phyloP scores from a whole-genome alignment of 139 green algal species.

The Gonium pectorale region DNA sequence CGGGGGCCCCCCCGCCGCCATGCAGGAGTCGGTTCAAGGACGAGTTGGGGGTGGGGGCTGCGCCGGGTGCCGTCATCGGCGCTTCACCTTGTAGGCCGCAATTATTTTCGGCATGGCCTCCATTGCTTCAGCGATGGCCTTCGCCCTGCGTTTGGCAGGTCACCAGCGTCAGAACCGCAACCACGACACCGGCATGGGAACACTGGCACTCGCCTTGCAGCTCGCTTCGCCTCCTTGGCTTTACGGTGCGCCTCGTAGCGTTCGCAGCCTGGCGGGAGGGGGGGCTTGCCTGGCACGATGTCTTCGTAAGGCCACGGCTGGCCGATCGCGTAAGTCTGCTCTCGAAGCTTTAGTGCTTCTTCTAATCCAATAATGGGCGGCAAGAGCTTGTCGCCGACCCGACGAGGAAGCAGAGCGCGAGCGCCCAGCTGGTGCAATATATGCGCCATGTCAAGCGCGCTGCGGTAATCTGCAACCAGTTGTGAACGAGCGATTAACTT shows the following conservation, averaged over 20 bases:
- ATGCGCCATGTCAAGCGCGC: constrained; percentile 36
- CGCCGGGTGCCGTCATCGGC: too few species aligned
- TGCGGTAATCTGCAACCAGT: too few species aligned
- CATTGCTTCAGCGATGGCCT: constrained; percentile 15
- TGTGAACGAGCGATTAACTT: too few species aligned
- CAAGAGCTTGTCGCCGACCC: constrained; percentile 3
- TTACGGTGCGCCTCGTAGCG: background rate
- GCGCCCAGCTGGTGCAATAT: background rate
- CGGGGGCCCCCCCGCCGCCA: too few species aligned
- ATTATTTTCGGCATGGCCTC: constrained; percentile 6
- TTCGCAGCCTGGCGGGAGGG: background rate
- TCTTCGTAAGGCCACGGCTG: background rate
- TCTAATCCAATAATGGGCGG: background rate
- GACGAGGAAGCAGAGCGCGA: background rate
- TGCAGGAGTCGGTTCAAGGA: too few species aligned
- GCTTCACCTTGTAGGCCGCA: constrained; percentile 20
- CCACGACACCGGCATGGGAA: background rate
- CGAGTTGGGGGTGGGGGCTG: too few species aligned
- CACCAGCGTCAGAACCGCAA: background rate
- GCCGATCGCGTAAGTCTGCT: constrained; percentile 23
- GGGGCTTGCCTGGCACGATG: constrained; percentile 14
- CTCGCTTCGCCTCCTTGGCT: constrained; percentile 8
- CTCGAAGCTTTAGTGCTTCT: constrained; percentile 11
- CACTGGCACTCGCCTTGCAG: constrained; percentile 2
- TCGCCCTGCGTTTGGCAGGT: constrained; percentile 11